A percentile compares a stretch with the other conserved stretches of the same genome.
Evolutionary conservation across 2,329 filamentous ascomycete genomes (phyloP).

Genomic region (Huntiella omanensis): DNA sequence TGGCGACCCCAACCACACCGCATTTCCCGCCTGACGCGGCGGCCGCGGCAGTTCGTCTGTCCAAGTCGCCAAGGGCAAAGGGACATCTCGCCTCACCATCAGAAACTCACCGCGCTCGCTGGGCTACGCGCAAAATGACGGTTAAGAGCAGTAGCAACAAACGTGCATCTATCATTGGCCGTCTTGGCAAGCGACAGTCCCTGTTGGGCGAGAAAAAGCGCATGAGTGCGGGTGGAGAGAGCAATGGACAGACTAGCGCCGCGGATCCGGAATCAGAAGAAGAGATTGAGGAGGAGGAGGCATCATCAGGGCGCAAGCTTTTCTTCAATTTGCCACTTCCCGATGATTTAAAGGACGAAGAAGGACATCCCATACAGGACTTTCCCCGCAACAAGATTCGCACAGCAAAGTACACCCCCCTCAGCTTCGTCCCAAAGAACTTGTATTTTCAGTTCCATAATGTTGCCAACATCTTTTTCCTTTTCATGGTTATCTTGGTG

Average conservation of each 20-base stretch:
- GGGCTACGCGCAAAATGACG: conserved; percentile 82
- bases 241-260: conserved; percentile 18
- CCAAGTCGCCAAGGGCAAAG: conserved; percentile 9
- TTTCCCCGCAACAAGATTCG: conserved; percentile 92
- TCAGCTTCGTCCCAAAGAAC: conserved; percentile 94
- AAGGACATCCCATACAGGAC: conserved; percentile 49
- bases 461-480: conserved; percentile 94
- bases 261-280: conserved; percentile 22
- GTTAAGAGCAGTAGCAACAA: conserved; percentile 60
- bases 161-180: conserved; percentile 63
- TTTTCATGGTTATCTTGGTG: conserved; percentile 84
- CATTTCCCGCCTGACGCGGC: conserved; percentile 7
- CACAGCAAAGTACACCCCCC: conserved; percentile 88
- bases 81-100: conserved; percentile 10
- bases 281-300: conserved; percentile 14
- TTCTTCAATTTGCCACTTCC: conserved; percentile 82
- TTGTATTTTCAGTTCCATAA: conserved; percentile 97
- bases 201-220: conserved; percentile 50
- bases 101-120: conserved; percentile 61
- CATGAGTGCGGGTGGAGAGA: conserved; percentile 21
- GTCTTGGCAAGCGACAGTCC: conserved; percentile 41
- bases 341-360: conserved; percentile 53
- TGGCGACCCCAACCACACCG: conserved; percentile 8
- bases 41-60: neutral
- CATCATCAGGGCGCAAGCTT: conserved; percentile 33